Evolutionary conservation across 768 basidiomycete species (phyloP), one percentile per base, ranked within the genome.

Genomic region (Tulasnella sp.): DNA sequence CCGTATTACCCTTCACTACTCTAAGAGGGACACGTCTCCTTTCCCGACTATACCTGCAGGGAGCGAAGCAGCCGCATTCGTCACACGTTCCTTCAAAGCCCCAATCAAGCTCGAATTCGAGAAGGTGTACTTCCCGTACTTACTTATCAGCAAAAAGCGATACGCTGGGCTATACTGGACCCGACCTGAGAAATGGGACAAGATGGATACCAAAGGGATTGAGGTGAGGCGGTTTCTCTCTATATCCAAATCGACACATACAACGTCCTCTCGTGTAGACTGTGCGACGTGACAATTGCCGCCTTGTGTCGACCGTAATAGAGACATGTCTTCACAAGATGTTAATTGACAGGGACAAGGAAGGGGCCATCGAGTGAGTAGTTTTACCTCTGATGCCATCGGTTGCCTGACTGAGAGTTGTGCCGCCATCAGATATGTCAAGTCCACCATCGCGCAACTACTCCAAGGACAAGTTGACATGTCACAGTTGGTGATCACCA

Each of bases 121-220:
- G 70, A 98, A 99, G 70, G 94, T 98, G 4, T 99, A 99, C 73
- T 98, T 88, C 70, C 96, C 96, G 3, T 99, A 98, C 71, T 73
- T 99, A 56, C 83, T 99, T 51, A 99, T 99, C 73, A 98, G 77
- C 78, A 99, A 99, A 74, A 99, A 99, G 73, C 84, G 96, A 47
- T 99, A 99, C 71, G 96, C 96, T 1, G 96, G 96, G 4, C 73
- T 98, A 60, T 98, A 99, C 69, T 99, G 96, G 96, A 98, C 96
- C 1, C 84, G 82, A 64, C 75, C 85, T 11, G 94, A 97, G 43
- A 96, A 92, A 69, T 95, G 88, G 66, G 96, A 99, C 72, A 98
- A 98, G 74, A 98, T 98, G 96, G 96, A 99, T 66, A 87, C 95
- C 1, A 99, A 99, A 74, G 96, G 96, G 68, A 98, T 99, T 60